phyloP scores from a whole-genome alignment of 352 stramenopile genomes.

The Thraustochytrium sp. region DNA sequence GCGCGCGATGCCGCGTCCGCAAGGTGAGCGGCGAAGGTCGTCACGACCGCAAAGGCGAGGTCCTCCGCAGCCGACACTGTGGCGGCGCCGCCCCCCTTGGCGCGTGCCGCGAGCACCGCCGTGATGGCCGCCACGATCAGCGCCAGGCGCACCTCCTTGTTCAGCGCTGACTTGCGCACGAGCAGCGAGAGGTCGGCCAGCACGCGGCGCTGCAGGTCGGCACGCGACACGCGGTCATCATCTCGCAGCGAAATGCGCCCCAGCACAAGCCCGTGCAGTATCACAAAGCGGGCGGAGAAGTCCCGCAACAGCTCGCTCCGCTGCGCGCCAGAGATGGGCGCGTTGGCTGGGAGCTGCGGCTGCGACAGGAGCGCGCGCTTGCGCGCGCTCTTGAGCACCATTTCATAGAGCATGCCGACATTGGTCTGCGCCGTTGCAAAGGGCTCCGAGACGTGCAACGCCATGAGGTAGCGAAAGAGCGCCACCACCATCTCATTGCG shows the following conservation, averaged over 20 bases:
- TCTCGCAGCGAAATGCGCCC: not conserved
- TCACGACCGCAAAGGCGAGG: not conserved
- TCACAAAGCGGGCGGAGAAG: constrained; percentile 10
- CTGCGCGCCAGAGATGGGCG: not conserved
- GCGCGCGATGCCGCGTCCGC: not conserved
- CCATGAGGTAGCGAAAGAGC: constrained; percentile 1
- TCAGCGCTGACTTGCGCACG: not conserved
- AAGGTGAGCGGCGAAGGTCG: not conserved
- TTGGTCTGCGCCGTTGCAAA: not conserved
- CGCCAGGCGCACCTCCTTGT: not conserved
- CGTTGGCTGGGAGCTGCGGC: not conserved
- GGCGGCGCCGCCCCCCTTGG: not conserved
- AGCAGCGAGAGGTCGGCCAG: not conserved
- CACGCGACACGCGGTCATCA: not conserved
- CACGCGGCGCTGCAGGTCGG: not conserved
- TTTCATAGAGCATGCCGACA: not conserved
- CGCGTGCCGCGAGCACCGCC: not conserved
- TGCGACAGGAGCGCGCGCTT: not conserved
- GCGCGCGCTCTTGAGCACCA: not conserved
- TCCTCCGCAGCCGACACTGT: not conserved
- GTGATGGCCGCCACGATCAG: not conserved
- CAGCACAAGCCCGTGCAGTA: not conserved
- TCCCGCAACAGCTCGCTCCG: not conserved
- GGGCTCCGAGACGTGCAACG: not conserved
- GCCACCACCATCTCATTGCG: not conserved